phyloP scores from a whole-genome alignment of 768 basidiomycete species.

The Mycena galopus region DNA sequence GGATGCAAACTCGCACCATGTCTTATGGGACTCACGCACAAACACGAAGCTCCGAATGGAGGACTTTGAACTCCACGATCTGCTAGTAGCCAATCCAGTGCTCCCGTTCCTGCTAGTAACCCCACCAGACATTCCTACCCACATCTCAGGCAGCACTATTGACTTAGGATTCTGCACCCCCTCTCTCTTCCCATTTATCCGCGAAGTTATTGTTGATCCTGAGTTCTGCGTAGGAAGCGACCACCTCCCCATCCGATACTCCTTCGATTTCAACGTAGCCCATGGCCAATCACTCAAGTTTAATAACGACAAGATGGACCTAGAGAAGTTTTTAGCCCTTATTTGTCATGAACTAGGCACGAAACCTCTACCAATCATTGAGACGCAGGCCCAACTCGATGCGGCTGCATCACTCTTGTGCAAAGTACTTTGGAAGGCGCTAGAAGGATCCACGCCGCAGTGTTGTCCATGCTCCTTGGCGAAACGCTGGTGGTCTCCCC shows the following conservation, averaged over 20 bases:
- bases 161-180: too few relatives aligned
- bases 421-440: neutral
- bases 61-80: neutral
- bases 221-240: too few relatives aligned
- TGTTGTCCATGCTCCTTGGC: neutral
- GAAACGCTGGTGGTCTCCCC: neutral
- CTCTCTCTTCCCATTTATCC: too few relatives aligned
- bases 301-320: neutral
- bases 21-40: neutral
- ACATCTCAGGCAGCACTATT: too few relatives aligned
- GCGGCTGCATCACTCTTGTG: neutral
- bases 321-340: neutral
- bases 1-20: neutral
- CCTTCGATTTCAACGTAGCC: too few relatives aligned
- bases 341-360: neutral
- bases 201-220: too few relatives aligned
- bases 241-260: too few relatives aligned
- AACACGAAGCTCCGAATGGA: neutral
- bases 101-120: too few relatives aligned
- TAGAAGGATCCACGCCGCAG: neutral
- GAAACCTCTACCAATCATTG: neutral
- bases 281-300: too few relatives aligned
- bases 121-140: too few relatives aligned
- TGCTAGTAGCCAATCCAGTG: too few relatives aligned
- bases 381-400: neutral